Percentiles rank a stretch among this genome's conserved stretches.
phyloP scores from a whole-genome alignment of 805 yeast species.

The Alloascoidea africana region DNA sequence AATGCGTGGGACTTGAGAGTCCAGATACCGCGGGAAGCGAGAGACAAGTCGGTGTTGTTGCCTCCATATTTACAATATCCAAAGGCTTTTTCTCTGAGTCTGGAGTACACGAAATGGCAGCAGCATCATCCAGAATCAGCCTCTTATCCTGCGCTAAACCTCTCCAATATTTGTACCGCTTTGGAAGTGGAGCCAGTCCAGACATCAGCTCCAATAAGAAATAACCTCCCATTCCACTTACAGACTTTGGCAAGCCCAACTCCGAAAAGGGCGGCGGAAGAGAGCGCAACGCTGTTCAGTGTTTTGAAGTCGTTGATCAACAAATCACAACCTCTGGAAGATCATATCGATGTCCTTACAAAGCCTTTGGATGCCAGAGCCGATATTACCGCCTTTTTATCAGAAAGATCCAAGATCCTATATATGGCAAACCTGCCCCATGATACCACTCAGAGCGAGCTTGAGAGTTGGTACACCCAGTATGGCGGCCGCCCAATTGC shows the following conservation, averaged over 20 bases:
- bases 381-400: conserved; percentile 50
- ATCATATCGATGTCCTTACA: conserved; percentile 40
- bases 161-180: conserved; percentile 28
- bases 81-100: conserved; percentile 56
- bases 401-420: conserved; percentile 65
- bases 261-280: conserved; percentile 28
- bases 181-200: conserved; percentile 23
- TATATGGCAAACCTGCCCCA: conserved; percentile 67
- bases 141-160: conserved; percentile 14
- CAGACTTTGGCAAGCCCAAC: conserved; percentile 17
- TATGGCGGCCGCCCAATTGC: conserved; percentile 78
- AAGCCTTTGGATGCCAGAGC: conserved; percentile 67
- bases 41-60: conserved; percentile 55
- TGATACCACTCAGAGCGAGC: conserved; percentile 81
- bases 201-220: conserved; percentile 11
- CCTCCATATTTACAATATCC: conserved; percentile 71
- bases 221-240: conserved; percentile 11
- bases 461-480: conserved; percentile 84
- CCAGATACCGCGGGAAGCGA: conserved; percentile 65
- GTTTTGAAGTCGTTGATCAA: conserved; percentile 31
- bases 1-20: conserved; percentile 64
- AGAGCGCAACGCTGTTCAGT: conserved; percentile 28
- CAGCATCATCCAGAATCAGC: conserved; percentile 38
- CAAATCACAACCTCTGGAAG: conserved; percentile 30
- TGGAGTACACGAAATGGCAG: conserved; percentile 65